Evolutionary conservation across 2,329 filamentous ascomycete genomes (phyloP).

Genomic region (Sporothrix globosa): DNA sequence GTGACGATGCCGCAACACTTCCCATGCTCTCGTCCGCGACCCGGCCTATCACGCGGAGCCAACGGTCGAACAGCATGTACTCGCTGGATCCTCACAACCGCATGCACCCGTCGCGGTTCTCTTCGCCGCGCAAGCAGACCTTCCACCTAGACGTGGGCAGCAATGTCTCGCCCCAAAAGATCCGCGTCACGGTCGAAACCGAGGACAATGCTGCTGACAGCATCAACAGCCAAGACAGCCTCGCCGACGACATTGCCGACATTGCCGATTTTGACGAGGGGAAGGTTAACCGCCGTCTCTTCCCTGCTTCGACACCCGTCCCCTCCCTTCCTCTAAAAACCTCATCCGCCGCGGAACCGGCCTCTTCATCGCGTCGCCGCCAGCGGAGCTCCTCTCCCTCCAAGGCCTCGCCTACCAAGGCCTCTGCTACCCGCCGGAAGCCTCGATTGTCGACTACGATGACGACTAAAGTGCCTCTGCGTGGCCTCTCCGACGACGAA

Average conservation of each 20-base stretch:
- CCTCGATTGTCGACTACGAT: background rate
- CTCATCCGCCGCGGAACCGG: background rate
- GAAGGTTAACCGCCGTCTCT: constrained; percentile 44
- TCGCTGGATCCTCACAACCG: constrained; percentile 25
- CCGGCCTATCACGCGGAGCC: constrained; percentile 52
- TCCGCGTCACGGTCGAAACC: constrained; percentile 61
- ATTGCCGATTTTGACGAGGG: constrained; percentile 30
- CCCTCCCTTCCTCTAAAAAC: constrained; percentile 38
- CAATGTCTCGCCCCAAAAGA: constrained; percentile 53
- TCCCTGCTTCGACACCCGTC: constrained; percentile 45
- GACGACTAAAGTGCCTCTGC: constrained; percentile 50
- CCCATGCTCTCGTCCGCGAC: constrained; percentile 38
- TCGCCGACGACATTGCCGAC: background rate
- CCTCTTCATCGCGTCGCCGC: constrained; percentile 24
- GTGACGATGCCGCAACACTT: constrained; percentile 26
- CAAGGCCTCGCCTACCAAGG: constrained; percentile 48
- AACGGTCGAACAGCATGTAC: constrained; percentile 39
- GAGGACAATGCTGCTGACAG: constrained; percentile 42
- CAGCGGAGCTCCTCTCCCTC: constrained; percentile 25
- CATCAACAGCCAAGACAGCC: background rate
- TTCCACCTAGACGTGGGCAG: constrained; percentile 61
- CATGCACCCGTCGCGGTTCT: constrained; percentile 29
- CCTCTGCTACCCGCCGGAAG: constrained; percentile 40
- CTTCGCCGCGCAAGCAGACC: constrained; percentile 59
- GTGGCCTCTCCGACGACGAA: constrained; percentile 50